Evolutionary conservation across 805 yeast species (phyloP).

Genomic region (Cyberlindnera sargentensis): DNA sequence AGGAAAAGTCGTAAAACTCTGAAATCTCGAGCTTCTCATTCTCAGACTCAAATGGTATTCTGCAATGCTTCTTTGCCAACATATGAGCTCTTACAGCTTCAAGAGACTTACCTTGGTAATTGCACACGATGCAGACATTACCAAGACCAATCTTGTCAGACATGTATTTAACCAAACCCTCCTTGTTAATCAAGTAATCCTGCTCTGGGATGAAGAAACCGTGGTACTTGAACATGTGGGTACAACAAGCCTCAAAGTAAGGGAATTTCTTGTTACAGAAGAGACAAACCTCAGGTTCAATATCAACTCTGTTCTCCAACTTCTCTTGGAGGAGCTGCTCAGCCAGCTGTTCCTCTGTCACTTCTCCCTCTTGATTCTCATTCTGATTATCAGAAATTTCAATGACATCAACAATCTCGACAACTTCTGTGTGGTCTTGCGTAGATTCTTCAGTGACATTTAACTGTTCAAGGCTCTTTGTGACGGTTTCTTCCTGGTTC

Average conservation of each 20-base stretch:
- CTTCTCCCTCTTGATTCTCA: conserved; percentile 14
- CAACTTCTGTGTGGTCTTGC: neutral
- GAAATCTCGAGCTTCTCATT: conserved; percentile 82
- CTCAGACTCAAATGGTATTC: conserved; percentile 81
- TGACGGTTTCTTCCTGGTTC: too few relatives aligned
- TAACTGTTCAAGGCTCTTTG: neutral
- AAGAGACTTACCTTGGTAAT: conserved; percentile 75
- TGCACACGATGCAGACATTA: conserved; percentile 78
- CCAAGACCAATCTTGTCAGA: conserved; percentile 92
- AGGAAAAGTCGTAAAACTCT: conserved; percentile 83
- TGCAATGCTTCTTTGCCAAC: conserved; percentile 80
- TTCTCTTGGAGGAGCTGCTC: conserved; percentile 33
- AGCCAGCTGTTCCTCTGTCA: conserved; percentile 31
- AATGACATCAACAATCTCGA: neutral
- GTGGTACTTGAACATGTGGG: conserved; percentile 71
- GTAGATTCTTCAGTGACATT: neutral
- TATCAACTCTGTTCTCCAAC: conserved; percentile 33
- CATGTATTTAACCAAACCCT: conserved; percentile 70
- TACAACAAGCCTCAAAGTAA: conserved; percentile 45
- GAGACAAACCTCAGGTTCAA: conserved; percentile 45
- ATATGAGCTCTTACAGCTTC: conserved; percentile 91
- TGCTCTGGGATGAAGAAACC: conserved; percentile 89
- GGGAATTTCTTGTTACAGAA: conserved; percentile 43
- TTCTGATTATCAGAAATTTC: conserved; percentile 2
- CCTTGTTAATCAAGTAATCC: conserved; percentile 58